Evolutionary conservation across 177 flowering plant species (phyloP), one percentile per base, ranked within the genome.

Genomic region (Telopea speciosissima): DNA sequence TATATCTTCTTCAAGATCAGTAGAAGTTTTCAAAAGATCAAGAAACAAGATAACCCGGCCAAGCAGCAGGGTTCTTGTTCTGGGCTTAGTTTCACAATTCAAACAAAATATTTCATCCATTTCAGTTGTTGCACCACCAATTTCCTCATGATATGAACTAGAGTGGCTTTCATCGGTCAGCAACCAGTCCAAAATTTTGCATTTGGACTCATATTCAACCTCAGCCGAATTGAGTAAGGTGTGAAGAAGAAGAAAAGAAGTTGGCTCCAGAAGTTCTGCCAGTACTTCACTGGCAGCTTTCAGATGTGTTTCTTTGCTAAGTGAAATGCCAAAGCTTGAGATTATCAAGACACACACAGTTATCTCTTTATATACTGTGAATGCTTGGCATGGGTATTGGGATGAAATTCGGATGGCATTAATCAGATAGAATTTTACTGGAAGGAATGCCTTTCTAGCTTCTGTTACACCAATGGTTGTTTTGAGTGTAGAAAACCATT

Each of bases 341-440:
- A 91, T 85, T 81, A 74, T 81, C 76, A 93, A 65, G 63, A 89
- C 80, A 79, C 85, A 86, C 17, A 65, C 77, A 58, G 75, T 60
- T 45, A 91, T 81, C 67, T 95, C 96, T 80, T 70, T 84, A 77
- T 73, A 81, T 36, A 89, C 75, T 33, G 74, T 54, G 70, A 76
- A 74, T 22, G 93, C 87, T 80, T 93, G 88, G 67, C 75, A 63
- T 58, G 91, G 90, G 76, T 83, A 89, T 58, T 85, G 87, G 23
- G 86, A 80, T 58, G 79, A 85, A 73, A 95, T 84, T 66, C 91
- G 85, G 25, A 88, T 88, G 13, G 91, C 93, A 84, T 89, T 88
- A 64, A 90, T 81, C 72, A 95, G 79, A 77, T 88, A 93, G 84
- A 93, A 95, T 65, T 89, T 95, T 40, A 88, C 85, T 13, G 97